These are phyloP conservation scores for Debaryomyces nepalensis DNA, from an alignment of 1,139 yeast species.

Conservation along the genomic window DNA sequence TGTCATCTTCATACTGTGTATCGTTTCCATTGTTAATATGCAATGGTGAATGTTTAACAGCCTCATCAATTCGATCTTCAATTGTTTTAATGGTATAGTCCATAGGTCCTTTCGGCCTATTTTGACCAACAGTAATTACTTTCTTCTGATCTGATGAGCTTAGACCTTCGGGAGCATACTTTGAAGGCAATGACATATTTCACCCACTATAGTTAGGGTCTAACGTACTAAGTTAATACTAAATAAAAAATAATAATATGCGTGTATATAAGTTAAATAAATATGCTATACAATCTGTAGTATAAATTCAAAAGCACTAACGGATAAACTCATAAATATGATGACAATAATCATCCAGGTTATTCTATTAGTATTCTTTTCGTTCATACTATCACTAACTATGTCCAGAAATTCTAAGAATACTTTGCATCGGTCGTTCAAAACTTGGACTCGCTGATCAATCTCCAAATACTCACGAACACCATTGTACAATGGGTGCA, in stretches of 20 bases:
- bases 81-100: conserved; percentile 35
- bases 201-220: neutral
- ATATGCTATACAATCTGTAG: conserved; percentile 34
- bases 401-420: conserved; percentile 92
- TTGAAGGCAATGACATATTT: conserved; percentile 45
- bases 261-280: conserved; percentile 3
- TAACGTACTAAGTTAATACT: too few species aligned
- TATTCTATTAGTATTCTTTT: conserved; percentile 85
- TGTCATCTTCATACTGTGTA: conserved; percentile 39
- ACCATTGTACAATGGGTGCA: conserved; percentile 89
- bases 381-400: conserved; percentile 92
- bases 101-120: conserved; percentile 23
- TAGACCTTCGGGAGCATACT: conserved; percentile 49
- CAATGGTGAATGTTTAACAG: conserved; percentile 19
- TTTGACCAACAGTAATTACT: conserved; percentile 38
- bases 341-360: conserved; percentile 90
- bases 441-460: conserved; percentile 89
- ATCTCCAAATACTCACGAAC: conserved; percentile 91
- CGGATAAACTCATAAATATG: conserved; percentile 76
- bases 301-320: conserved; percentile 53
- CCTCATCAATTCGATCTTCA: conserved; percentile 40
- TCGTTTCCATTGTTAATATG: conserved; percentile 12
- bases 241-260: conserved; percentile 5
- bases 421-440: conserved; percentile 92
- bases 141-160: conserved; percentile 30